Base-by-base conservation (phyloP, 2,329 filamentous ascomycete species). In the Apiospora rasikravindrae region DNA sequence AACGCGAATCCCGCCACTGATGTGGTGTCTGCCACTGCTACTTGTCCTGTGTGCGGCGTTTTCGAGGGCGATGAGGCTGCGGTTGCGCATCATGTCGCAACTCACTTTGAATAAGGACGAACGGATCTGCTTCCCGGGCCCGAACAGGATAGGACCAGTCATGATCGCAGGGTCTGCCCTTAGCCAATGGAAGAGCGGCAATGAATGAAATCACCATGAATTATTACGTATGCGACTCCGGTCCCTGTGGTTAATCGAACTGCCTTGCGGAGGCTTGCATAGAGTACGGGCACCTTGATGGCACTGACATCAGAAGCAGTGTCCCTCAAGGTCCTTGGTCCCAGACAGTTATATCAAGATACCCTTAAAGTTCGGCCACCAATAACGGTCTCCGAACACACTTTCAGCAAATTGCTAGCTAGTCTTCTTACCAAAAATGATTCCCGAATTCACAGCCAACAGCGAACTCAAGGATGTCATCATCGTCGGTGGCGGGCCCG, bases 401-500 rank as follows among this genome's bases (percentile, higher is more conserved):
- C 10, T 40, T 64, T 42, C 33, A 40, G 19, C 57, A 14, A 14
- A 40, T 64, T n/a, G 2, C 26, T 57, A 57, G 33, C n/a, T 26
- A 67, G 42, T 16, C 24, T 6, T 47, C 68, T 42, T 8, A 19
- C 22, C 11, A 22, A 69, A 40, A 57, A 77, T 78, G 75, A 57
- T 67, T 24, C 37, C 47, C 22, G 33, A 67, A n/a, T 49, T 67
- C n/a, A 73, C 74, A 33, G 69, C 69, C 26, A 70, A 49, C 64
- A 76, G 75, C 70, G 82, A 83, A 0, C 74, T 89, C 68, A 87
- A 90, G 81, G 92, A 95, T 78, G 89, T 95, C 10, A 82, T 94
- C 72, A 92, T 94, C 78, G 83, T 95, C 53, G 93, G 93, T 11
- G 92, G 90, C 8, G 93, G 94, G 0, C 93, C 93, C 4, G 93